These are phyloP conservation scores for Peronospora tabacina DNA, from an alignment of 352 stramenopile genomes.

Conservation along the genomic window DNA sequence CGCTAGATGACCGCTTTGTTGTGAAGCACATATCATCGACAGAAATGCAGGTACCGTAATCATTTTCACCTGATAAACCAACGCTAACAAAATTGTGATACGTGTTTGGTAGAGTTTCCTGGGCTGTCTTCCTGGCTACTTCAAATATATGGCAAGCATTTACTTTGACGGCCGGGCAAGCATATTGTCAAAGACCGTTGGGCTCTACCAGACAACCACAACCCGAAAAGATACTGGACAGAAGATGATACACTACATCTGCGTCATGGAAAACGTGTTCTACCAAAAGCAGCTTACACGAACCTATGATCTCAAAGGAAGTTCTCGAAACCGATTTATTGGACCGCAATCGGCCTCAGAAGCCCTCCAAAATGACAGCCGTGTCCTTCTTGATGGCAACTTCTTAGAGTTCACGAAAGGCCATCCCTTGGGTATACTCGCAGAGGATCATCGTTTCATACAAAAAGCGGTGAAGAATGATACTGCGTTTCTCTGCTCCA, in stretches of 20 bases:
- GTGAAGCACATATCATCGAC: slow-evolving; percentile 97
- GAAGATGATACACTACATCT: slow-evolving; percentile 88
- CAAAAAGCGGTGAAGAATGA: slow-evolving; percentile 93
- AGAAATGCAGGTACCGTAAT: slow-evolving; percentile 90
- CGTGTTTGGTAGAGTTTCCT: slow-evolving; percentile 56
- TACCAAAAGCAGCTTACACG: slow-evolving; percentile 89
- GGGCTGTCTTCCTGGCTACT: slow-evolving; percentile 85
- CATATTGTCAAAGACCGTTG: slow-evolving; percentile 95
- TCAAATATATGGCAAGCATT: slow-evolving; percentile 95
- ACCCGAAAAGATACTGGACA: slow-evolving; percentile 88
- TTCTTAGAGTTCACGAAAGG: slow-evolving; percentile 75
- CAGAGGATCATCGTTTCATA: slow-evolving; percentile 62
- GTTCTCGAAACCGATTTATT: slow-evolving; percentile 90
- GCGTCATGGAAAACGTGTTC: slow-evolving; percentile 96
- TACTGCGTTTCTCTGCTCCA: slow-evolving; percentile 94
- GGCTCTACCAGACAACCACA: slow-evolving; percentile 96
- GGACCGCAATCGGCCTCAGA: slow-evolving; percentile 29
- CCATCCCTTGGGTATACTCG: slow-evolving; percentile 64
- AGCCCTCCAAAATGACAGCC: slow-evolving; percentile 18
- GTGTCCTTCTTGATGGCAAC: slow-evolving; percentile 82
- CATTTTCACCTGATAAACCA: neutral
- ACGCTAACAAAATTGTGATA: neutral
- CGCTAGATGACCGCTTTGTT: slow-evolving; percentile 94
- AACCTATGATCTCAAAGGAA: slow-evolving; percentile 99
- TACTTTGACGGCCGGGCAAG: slow-evolving; percentile 93